A percentile compares a stretch with the other conserved stretches of the same genome.
Evolutionary conservation across 257 asterid genomes (phyloP).

Genomic region (Datura wrightii): DNA sequence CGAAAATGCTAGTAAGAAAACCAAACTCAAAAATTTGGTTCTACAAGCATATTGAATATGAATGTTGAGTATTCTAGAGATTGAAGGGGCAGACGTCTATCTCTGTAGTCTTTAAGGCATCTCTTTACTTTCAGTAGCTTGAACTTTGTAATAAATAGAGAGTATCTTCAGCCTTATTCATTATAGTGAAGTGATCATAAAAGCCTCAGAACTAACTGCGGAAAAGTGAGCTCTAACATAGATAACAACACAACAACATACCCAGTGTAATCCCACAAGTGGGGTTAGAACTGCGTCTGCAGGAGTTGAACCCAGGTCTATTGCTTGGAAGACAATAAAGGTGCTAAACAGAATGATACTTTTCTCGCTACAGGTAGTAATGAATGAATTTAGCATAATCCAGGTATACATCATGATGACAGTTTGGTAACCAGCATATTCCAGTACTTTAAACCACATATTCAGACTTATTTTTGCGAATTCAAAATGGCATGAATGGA

Average conservation of each 20-base stretch:
- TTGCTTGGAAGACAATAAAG: no score
- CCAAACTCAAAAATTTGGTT: not conserved
- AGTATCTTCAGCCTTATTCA: not conserved
- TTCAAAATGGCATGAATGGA: not conserved
- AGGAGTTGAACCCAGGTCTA: no score
- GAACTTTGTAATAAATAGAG: no score
- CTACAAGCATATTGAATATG: not conserved
- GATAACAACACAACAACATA: no score
- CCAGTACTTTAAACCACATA: not conserved
- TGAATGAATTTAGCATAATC: no score
- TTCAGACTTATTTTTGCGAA: not conserved
- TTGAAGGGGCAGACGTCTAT: not conserved
- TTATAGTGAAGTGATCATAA: not conserved
- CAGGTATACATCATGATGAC: no score
- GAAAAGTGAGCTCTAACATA: not conserved
- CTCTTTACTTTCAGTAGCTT: no score
- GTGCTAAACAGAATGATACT: no score
- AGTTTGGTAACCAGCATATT: not conserved
- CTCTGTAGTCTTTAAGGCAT: not conserved
- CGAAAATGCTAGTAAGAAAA: not conserved
- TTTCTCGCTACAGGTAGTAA: no score
- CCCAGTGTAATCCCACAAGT: no score
- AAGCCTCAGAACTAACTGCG: not conserved
- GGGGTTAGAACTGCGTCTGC: no score
- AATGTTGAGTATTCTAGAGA: not conserved